A percentile compares a stretch with the other conserved stretches of the same genome.
Conservation (phyloP, 2,329 filamentous ascomycete genomes). For the Paraphoma chrysanthemicola region DNA sequence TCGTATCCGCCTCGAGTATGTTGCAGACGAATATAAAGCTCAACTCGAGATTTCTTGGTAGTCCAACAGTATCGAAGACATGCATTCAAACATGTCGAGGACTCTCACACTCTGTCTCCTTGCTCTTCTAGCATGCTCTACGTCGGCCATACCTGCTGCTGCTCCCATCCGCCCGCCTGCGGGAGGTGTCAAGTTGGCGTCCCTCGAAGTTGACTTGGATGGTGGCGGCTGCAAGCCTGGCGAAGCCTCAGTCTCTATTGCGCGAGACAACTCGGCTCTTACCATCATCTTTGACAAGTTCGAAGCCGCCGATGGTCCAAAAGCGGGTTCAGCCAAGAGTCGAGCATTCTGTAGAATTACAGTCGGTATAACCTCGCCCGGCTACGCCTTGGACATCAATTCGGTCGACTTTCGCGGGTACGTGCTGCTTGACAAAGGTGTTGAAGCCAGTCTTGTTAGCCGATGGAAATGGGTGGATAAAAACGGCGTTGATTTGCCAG, state of each 20-base stretch:
- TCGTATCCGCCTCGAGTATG: too few relatives aligned
- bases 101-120: too few relatives aligned
- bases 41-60: too few relatives aligned
- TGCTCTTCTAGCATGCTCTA: neutral
- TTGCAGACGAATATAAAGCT: too few relatives aligned
- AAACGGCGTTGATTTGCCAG: constrained; percentile 26
- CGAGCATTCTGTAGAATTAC: constrained; percentile 34
- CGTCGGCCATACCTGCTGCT: neutral
- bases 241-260: constrained; percentile 26
- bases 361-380: constrained; percentile 23
- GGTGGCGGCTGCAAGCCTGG: constrained; percentile 31
- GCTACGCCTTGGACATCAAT: constrained; percentile 27
- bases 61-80: too few relatives aligned
- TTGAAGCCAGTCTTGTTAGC: constrained; percentile 33
- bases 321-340: constrained; percentile 19
- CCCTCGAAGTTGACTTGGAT: constrained; percentile 28
- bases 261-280: constrained; percentile 28
- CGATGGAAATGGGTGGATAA: constrained; percentile 39
- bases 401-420: constrained; percentile 27
- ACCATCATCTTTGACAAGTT: constrained; percentile 37
- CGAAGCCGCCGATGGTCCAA: constrained; percentile 31
- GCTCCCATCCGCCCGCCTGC: constrained; percentile 12
- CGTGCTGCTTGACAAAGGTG: constrained; percentile 13
- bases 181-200: constrained; percentile 18
- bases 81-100: too few relatives aligned